Conservation (phyloP, 2,329 filamentous ascomycete genomes). For the Phyllosticta citriasiana region DNA sequence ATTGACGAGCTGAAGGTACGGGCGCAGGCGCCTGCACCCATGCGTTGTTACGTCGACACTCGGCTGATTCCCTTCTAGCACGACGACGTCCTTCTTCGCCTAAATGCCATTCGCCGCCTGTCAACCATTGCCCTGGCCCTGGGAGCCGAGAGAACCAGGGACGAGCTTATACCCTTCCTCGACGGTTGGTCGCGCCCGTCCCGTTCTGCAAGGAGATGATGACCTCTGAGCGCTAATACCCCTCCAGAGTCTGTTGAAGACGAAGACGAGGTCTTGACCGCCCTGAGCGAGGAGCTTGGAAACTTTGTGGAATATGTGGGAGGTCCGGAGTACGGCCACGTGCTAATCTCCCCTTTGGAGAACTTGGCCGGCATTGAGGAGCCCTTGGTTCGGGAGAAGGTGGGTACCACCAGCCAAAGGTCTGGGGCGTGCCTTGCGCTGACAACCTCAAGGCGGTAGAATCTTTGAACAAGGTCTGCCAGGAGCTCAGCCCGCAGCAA, state of each 20-base stretch:
- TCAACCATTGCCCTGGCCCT: conserved; percentile 96
- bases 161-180: conserved; percentile 97
- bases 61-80: conserved; percentile 49
- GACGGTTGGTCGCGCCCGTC: conserved; percentile 60
- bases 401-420: conserved; percentile 27
- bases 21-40: conserved; percentile 10
- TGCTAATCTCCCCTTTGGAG: conserved; percentile 92
- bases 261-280: conserved; percentile 95
- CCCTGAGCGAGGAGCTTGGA: conserved; percentile 91
- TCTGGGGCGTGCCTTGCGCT: conserved; percentile 15
- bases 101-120: conserved; percentile 96
- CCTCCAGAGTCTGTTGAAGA: conserved; percentile 89
- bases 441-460: conserved; percentile 68
- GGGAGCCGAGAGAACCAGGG: conserved; percentile 89
- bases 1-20: conserved; percentile 98
- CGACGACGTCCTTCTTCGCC: conserved; percentile 92
- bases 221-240: neutral
- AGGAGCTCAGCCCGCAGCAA: conserved; percentile 79
- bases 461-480: conserved; percentile 98
- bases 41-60: neutral
- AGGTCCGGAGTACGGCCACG: conserved; percentile 85
- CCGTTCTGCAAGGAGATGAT: conserved; percentile 12
- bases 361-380: conserved; percentile 98
- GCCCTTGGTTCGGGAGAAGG: conserved; percentile 95
- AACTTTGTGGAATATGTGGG: conserved; percentile 97